A percentile compares a stretch with the other conserved stretches of the same genome.
phyloP scores from a whole-genome alignment of 2,329 filamentous ascomycete genomes.

The Fusarium praegraminearum region DNA sequence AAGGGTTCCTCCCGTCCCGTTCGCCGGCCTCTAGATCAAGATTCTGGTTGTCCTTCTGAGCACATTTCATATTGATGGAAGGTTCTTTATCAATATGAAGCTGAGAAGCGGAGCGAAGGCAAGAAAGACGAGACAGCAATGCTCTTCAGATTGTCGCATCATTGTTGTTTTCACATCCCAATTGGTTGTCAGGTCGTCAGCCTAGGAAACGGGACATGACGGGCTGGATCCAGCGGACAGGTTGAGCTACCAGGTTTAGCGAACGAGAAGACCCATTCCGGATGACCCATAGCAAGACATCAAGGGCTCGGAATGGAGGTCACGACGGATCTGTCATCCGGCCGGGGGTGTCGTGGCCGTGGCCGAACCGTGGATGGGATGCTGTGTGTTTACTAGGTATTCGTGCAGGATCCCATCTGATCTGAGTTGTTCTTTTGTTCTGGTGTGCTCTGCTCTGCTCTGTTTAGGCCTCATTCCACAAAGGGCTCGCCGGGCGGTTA shows the following conservation, averaged over 20 bases:
- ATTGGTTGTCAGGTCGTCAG: constrained; percentile 43
- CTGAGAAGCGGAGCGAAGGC: constrained; percentile 2
- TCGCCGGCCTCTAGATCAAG: constrained; percentile 35
- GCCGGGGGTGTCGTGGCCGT: constrained; percentile 36
- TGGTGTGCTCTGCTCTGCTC: constrained; percentile 19
- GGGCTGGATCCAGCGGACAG: constrained; percentile 49
- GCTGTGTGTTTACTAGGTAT: constrained; percentile 23
- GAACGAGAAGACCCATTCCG: constrained; percentile 43
- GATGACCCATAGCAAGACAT: constrained; percentile 43
- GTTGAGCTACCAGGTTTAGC: constrained; percentile 47
- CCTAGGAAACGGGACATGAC: constrained; percentile 45
- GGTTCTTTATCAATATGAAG: constrained; percentile 1
- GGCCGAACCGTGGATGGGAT: constrained; percentile 33
- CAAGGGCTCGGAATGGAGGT: constrained; percentile 45
- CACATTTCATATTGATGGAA: constrained; percentile 12
- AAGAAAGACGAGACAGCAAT: constrained; percentile 10
- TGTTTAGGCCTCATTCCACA: constrained; percentile 28
- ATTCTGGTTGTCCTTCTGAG: constrained; percentile 17
- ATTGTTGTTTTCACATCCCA: constrained; percentile 25
- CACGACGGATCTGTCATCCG: constrained; percentile 46
- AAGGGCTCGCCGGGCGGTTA: constrained; percentile 30
- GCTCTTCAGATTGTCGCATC: constrained; percentile 21
- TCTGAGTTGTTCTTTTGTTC: constrained; percentile 16
- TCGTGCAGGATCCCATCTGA: constrained; percentile 19
- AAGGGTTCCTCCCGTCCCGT: constrained; percentile 48